These are phyloP conservation scores for Petunia axillaris DNA, from an alignment of 257 asterid species.

Conservation along the genomic window DNA sequence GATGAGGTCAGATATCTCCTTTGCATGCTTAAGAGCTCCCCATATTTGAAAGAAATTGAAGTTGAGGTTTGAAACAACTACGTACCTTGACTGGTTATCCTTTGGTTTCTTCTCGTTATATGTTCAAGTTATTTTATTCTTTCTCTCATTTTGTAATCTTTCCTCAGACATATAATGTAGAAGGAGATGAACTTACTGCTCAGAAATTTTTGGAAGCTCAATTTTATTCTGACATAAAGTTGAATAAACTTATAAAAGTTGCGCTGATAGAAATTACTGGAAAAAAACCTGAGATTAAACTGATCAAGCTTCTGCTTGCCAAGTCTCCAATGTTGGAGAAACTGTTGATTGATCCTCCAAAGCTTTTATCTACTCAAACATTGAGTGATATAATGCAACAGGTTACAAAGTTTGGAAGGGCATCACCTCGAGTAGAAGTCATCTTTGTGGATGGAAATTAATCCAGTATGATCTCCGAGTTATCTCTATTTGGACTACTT, in stretches of 20 bases:
- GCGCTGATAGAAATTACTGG: neutral
- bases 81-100: neutral
- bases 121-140: neutral
- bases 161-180: neutral
- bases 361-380: neutral
- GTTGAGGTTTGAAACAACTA: conserved; percentile 1
- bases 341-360: neutral
- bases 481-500: neutral
- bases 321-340: neutral
- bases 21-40: conserved; percentile 20
- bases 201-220: neutral
- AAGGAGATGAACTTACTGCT: neutral
- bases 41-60: conserved; percentile 18
- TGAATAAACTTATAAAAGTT: neutral
- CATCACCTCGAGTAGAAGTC: neutral
- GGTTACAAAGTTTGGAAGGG: neutral
- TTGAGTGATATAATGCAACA: neutral
- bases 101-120: neutral
- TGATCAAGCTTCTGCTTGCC: neutral
- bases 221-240: neutral
- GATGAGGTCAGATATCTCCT: neutral
- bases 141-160: neutral
- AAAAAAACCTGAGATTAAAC: neutral
- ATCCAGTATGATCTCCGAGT: neutral
- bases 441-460: neutral